Evolutionary conservation across 495 filamentous ascomycete species (phyloP).

Genomic region (Xylaria bambusicola): DNA sequence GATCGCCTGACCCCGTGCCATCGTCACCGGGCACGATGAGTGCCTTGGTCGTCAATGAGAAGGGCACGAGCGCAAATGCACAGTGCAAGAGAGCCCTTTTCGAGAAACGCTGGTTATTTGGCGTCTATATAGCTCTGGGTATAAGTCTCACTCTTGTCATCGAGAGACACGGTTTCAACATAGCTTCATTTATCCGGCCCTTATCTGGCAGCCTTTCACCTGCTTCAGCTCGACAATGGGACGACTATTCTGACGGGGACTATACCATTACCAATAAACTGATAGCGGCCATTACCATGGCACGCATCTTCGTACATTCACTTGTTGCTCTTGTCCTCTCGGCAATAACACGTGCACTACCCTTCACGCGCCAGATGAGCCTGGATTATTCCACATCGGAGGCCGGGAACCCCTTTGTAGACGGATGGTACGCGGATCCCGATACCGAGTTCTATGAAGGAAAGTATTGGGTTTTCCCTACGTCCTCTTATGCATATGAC

Average conservation of each 20-base stretch:
- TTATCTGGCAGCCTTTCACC: background rate
- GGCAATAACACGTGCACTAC: constrained; percentile 3
- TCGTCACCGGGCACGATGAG: constrained; percentile 1
- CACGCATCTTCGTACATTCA: background rate
- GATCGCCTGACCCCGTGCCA: constrained; percentile 3
- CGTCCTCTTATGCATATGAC: constrained; percentile 46
- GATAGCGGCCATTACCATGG: background rate
- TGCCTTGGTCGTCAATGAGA: background rate
- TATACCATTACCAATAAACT: background rate
- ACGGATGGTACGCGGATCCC: constrained; percentile 54
- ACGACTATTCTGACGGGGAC: background rate
- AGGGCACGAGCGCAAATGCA: constrained; percentile 10
- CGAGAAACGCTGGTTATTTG: background rate
- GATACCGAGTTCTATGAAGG: constrained; percentile 53
- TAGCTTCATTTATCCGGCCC: background rate
- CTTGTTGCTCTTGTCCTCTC: background rate
- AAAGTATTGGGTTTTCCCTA: constrained; percentile 54
- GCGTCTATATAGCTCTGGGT: constrained; percentile 1
- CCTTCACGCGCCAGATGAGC: background rate
- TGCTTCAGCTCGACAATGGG: background rate
- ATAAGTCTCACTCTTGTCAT: background rate
- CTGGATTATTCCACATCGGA: constrained; percentile 29
- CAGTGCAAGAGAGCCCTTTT: background rate
- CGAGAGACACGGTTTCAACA: background rate
- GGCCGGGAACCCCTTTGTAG: constrained; percentile 43